Evolutionary conservation across 2,329 filamentous ascomycete genomes (phyloP).

Genomic region (Calonectria montana): DNA sequence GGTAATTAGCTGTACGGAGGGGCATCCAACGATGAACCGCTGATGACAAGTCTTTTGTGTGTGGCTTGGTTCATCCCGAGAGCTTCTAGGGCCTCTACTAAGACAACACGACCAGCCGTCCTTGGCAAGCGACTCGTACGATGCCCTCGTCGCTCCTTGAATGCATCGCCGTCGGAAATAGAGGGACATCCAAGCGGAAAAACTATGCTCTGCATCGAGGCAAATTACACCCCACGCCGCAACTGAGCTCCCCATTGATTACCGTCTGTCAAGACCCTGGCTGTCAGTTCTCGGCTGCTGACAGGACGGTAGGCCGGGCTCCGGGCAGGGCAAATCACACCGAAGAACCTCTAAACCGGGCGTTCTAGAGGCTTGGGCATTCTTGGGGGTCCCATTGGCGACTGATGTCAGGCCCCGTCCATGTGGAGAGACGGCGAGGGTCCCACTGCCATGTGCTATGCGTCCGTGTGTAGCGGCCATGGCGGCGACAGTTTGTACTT

Average conservation of each 20-base stretch:
- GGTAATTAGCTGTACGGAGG: constrained; percentile 20
- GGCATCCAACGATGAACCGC: constrained; percentile 5
- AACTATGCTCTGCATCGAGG: constrained; percentile 26
- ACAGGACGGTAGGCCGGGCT: constrained; percentile 22
- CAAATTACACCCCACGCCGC: constrained; percentile 33
- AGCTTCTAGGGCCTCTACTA: constrained; percentile 25
- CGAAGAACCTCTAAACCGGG: constrained; percentile 21
- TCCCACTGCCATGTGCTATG: constrained; percentile 42
- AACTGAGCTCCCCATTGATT: constrained; percentile 28
- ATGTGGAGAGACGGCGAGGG: constrained; percentile 36
- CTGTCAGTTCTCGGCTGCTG: constrained; percentile 14
- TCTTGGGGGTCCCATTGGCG: constrained; percentile 29
- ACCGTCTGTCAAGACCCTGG: constrained; percentile 28
- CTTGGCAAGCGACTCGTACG: constrained; percentile 38
- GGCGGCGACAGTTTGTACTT: constrained; percentile 31
- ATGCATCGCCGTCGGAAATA: constrained; percentile 13
- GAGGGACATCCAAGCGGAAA: constrained; percentile 14
- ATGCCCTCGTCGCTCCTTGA: constrained; percentile 26
- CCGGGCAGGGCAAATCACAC: constrained; percentile 26
- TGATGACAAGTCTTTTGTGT: not conserved
- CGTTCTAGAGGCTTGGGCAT: constrained; percentile 23
- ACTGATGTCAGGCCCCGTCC: constrained; percentile 36
- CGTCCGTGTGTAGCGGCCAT: constrained; percentile 36
- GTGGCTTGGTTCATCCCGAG: constrained; percentile 24
- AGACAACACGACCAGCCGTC: constrained; percentile 27